Evolutionary conservation across 352 stramenopile species (phyloP).

Genomic region (Hyaloperonospora brassicae): DNA sequence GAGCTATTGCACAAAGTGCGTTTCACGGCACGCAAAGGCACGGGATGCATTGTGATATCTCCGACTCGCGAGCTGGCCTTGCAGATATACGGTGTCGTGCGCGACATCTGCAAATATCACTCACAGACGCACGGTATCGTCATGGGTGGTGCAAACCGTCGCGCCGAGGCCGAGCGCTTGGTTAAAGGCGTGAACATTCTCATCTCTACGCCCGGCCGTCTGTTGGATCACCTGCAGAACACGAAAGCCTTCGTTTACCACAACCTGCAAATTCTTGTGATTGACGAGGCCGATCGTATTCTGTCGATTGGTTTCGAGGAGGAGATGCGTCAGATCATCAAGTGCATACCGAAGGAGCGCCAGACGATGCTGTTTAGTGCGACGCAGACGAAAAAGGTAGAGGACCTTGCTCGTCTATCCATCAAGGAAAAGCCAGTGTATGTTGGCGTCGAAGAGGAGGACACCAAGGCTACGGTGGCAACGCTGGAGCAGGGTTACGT

Average conservation of each 20-base stretch:
- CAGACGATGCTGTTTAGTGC: slow-evolving; percentile 99
- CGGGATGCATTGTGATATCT: slow-evolving; percentile 96
- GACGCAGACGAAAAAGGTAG: slow-evolving; percentile 97
- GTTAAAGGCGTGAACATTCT: slow-evolving; percentile 96
- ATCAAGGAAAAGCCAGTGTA: slow-evolving; percentile 96
- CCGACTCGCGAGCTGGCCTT: slow-evolving; percentile 96
- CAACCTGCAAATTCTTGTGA: slow-evolving; percentile 94
- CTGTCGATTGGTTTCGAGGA: slow-evolving; percentile 99
- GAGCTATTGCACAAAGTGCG: slow-evolving; percentile 95
- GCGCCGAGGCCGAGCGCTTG: slow-evolving; percentile 92
- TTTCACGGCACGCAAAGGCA: slow-evolving; percentile 94
- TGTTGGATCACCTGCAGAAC: slow-evolving; percentile 98
- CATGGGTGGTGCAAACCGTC: slow-evolving; percentile 96
- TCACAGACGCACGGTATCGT: slow-evolving; percentile 95
- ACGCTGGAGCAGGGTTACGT: slow-evolving; percentile 98
- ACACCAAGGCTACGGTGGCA: slow-evolving; percentile 87
- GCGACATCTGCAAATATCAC: slow-evolving; percentile 93
- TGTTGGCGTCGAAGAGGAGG: slow-evolving; percentile 92
- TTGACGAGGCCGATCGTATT: slow-evolving; percentile 99
- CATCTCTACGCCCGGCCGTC: slow-evolving; percentile 94
- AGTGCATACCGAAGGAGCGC: slow-evolving; percentile 94
- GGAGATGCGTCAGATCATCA: slow-evolving; percentile 98
- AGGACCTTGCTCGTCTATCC: slow-evolving; percentile 90
- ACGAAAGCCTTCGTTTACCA: slow-evolving; percentile 97
- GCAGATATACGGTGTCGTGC: slow-evolving; percentile 98